phyloP scores from a whole-genome alignment of 805 yeast species.

The Sugiyamaella boreocaroliniensis region DNA sequence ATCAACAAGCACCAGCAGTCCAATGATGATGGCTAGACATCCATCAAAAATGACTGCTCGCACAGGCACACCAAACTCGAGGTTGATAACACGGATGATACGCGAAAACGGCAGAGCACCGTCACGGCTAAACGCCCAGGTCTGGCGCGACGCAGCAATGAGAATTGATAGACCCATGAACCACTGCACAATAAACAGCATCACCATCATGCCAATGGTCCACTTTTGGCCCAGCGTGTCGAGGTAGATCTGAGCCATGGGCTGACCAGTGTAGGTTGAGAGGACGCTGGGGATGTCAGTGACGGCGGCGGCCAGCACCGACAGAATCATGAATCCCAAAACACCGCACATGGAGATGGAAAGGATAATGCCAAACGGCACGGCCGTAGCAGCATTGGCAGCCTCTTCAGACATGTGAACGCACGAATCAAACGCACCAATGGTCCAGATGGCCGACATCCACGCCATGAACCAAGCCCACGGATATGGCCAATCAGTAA shows the following conservation, averaged over 20 bases:
- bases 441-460: slow-evolving; percentile 70
- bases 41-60: slow-evolving; percentile 56
- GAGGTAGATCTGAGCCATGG: slow-evolving; percentile 57
- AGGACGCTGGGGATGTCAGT: slow-evolving; percentile 41
- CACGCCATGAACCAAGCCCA: slow-evolving; percentile 49
- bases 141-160: slow-evolving; percentile 61
- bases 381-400: slow-evolving; percentile 51
- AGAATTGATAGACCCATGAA: slow-evolving; percentile 62
- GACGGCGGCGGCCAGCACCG: slow-evolving; percentile 49
- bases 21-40: slow-evolving; percentile 43
- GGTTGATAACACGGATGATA: slow-evolving; percentile 51
- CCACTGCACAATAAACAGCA: slow-evolving; percentile 55
- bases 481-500: slow-evolving; percentile 52
- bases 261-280: slow-evolving; percentile 46
- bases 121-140: slow-evolving; percentile 73
- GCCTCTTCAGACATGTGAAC: slow-evolving; percentile 72
- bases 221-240: slow-evolving; percentile 58
- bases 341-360: slow-evolving; percentile 53
- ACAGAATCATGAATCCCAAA: slow-evolving; percentile 51
- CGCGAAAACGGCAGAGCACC: slow-evolving; percentile 62
- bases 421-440: slow-evolving; percentile 66
- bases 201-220: slow-evolving; percentile 58
- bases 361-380: slow-evolving; percentile 58
- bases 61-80: slow-evolving; percentile 53
- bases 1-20: slow-evolving; percentile 53